Evolutionary conservation across 116 monocot genomes (phyloP).

Genomic region (Posidonia oceanica): DNA sequence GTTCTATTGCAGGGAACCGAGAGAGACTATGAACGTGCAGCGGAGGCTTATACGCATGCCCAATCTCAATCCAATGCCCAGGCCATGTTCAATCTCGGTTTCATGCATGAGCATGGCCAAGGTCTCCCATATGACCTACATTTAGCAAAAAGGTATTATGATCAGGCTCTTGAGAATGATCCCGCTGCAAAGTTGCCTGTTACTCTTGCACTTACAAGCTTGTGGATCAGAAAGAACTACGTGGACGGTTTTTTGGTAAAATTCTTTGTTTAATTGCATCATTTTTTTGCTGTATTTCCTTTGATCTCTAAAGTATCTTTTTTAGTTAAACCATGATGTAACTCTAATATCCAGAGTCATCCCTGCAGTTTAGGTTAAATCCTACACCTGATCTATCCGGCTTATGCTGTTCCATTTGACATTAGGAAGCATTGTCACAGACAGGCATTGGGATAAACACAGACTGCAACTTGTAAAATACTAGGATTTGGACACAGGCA

Average conservation of each 20-base stretch:
- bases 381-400: too few species aligned
- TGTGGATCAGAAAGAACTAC: slow-evolving; percentile 83
- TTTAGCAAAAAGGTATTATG: slow-evolving; percentile 90
- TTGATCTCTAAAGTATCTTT: too few species aligned
- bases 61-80: slow-evolving; percentile 81
- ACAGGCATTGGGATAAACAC: too few species aligned
- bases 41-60: slow-evolving; percentile 90
- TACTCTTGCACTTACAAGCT: slow-evolving; percentile 68
- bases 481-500: too few species aligned
- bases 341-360: too few species aligned
- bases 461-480: too few species aligned
- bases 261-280: slow-evolving; percentile 1
- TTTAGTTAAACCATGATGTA: too few species aligned
- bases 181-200: slow-evolving; percentile 76
- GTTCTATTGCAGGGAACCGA: slow-evolving; percentile 51
- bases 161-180: slow-evolving; percentile 73
- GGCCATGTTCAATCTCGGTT: slow-evolving; percentile 95
- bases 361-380: too few species aligned
- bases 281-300: not conserved
- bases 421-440: too few species aligned
- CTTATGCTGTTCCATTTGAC: too few species aligned
- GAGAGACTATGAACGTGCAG: slow-evolving; percentile 82
- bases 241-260: slow-evolving; percentile 60
- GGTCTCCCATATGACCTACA: slow-evolving; percentile 92
- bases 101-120: slow-evolving; percentile 95